A percentile compares a stretch with the other conserved stretches of the same genome.
These are phyloP conservation scores for Musa acuminata DNA, from an alignment of 176 grass and related monocot species.

Conservation along the genomic window DNA sequence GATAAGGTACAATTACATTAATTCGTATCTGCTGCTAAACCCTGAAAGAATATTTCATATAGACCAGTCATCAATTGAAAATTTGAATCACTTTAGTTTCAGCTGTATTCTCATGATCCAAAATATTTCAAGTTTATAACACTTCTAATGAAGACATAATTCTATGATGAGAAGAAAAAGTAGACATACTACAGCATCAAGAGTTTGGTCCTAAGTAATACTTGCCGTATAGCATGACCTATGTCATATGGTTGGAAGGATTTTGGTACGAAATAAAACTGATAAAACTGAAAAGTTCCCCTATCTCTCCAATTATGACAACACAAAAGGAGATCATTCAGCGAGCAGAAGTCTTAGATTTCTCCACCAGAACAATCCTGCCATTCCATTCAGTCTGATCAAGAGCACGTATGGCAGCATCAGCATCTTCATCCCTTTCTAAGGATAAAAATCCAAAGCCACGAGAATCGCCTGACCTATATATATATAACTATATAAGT, in stretches of 20 bases:
- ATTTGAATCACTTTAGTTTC: neutral
- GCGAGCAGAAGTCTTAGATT: conserved; percentile 55
- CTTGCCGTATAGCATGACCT: conserved; percentile 40
- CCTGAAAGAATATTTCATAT: conserved; percentile 42
- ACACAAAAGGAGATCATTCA: conserved; percentile 30
- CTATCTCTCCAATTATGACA: neutral
- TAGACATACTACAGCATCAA: conserved; percentile 45
- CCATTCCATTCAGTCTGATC: conserved; percentile 77
- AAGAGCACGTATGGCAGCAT: conserved; percentile 77
- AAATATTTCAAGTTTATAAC: conserved; percentile 31
- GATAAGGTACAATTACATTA: conserved; percentile 31
- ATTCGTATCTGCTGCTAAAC: conserved; percentile 38
- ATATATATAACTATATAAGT: conserved; percentile 13
- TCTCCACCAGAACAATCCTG: conserved; percentile 85
- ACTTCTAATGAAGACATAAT: conserved; percentile 31
- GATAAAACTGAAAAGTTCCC: conserved; percentile 24
- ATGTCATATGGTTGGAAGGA: conserved; percentile 40
- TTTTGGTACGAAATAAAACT: conserved; percentile 29
- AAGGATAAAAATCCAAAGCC: conserved; percentile 79
- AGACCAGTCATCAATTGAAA: conserved; percentile 2
- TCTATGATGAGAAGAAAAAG: conserved; percentile 35
- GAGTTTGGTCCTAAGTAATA: conserved; percentile 34
- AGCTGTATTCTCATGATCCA: conserved; percentile 28
- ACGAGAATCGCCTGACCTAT: conserved; percentile 66
- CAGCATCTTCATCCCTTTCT: conserved; percentile 78